Percentiles rank a stretch among this genome's conserved stretches.
phyloP scores from a whole-genome alignment of 345 rosid species.

The Clarkia xantiana region DNA sequence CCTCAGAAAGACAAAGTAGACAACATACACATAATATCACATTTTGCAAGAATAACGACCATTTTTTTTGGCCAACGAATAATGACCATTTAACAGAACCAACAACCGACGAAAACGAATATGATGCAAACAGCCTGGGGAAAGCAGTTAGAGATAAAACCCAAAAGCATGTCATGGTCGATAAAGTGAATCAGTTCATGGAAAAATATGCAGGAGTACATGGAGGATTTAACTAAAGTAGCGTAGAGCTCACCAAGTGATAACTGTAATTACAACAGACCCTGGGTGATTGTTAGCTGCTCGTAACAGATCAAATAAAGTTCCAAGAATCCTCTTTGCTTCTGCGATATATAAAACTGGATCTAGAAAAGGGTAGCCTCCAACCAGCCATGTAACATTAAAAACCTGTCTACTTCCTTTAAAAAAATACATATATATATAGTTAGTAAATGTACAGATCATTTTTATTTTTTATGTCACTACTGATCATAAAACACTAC shows the following conservation, averaged over 20 bases:
- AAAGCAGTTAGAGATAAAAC: too few relatives aligned
- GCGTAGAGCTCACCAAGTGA: constrained; percentile 67
- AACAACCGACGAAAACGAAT: too few relatives aligned
- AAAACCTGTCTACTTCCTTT: constrained; percentile 47
- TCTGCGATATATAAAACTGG: constrained; percentile 46
- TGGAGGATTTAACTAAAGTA: constrained; percentile 2
- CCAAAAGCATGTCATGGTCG: too few relatives aligned
- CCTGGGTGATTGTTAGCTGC: constrained; percentile 52
- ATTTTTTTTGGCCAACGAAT: too few relatives aligned
- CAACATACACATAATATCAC: too few relatives aligned
- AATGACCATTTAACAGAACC: too few relatives aligned
- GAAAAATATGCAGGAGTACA: neutral
- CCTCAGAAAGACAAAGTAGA: too few relatives aligned
- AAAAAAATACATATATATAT: neutral
- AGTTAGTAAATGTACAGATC: neutral
- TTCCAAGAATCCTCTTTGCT: constrained; percentile 41
- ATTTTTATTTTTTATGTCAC: neutral
- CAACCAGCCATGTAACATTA: constrained; percentile 61
- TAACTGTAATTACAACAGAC: constrained; percentile 41
- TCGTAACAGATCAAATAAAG: constrained; percentile 48
- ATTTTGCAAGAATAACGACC: too few relatives aligned
- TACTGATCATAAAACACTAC: constrained; percentile 21
- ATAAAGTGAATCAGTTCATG: too few relatives aligned
- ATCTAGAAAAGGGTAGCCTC: constrained; percentile 61
- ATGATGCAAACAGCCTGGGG: too few relatives aligned